Percentiles rank a stretch among this genome's conserved stretches.
Evolutionary conservation across 208 protist genomes (phyloP).

Genomic region (Entamoeba invadens): DNA sequence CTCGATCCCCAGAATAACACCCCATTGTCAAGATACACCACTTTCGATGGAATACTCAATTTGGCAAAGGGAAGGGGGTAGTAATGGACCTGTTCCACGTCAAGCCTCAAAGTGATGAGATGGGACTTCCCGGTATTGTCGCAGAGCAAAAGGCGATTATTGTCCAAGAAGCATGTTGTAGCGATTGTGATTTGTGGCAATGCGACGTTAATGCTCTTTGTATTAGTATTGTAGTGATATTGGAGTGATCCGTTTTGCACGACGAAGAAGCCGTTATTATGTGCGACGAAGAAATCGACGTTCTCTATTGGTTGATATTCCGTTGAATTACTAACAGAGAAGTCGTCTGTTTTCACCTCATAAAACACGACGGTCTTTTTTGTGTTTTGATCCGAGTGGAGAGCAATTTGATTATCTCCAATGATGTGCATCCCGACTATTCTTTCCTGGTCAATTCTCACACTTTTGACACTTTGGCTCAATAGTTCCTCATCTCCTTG

Average conservation of each 20-base stretch:
- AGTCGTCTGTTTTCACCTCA: not conserved
- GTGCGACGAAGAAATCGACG: not conserved
- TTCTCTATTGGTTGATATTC: too few species aligned
- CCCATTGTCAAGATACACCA: not conserved
- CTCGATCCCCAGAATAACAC: not conserved
- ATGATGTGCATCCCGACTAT: not conserved
- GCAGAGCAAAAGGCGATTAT: not conserved
- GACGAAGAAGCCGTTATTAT: not conserved
- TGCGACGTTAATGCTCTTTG: not conserved
- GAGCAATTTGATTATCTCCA: not conserved
- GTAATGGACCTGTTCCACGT: not conserved
- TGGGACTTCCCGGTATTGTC: not conserved
- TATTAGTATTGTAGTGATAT: not conserved
- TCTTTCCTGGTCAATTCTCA: not conserved
- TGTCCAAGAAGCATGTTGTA: not conserved
- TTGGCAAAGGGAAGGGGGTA: not conserved
- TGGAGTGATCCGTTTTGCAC: not conserved
- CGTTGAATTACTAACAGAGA: too few species aligned
- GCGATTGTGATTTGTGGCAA: not conserved
- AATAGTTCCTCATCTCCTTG: not conserved
- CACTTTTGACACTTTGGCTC: not conserved
- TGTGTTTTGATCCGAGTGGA: not conserved
- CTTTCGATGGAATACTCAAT: not conserved
- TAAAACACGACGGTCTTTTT: not conserved
- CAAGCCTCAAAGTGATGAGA: not conserved